Percentiles rank a stretch among this genome's conserved stretches.
phyloP scores from a whole-genome alignment of 169 alveolate genomes.

The Cardiosporidium cionae region DNA sequence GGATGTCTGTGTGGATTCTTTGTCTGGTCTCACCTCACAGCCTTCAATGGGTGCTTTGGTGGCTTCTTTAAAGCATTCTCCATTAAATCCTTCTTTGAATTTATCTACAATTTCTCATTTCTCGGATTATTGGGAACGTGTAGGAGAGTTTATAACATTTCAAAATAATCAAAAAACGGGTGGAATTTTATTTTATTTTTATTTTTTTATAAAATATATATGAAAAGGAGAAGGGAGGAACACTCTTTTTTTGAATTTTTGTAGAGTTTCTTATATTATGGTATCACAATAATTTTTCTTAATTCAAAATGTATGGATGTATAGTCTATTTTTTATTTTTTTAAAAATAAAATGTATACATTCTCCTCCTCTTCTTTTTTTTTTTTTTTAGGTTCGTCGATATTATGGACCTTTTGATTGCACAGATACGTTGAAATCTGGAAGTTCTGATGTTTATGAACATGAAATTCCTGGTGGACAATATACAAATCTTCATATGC shows the following conservation, averaged over 20 bases:
- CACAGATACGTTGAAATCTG: constrained; percentile 15
- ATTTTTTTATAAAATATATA: neutral
- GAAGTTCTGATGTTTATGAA: constrained; percentile 6
- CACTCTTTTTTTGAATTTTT: neutral
- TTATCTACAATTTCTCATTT: neutral
- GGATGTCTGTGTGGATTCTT: constrained; percentile 1
- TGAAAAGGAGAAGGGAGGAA: neutral
- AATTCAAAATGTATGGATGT: neutral
- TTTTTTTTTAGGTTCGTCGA: neutral
- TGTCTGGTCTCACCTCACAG: constrained; percentile 17
- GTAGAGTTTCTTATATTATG: neutral
- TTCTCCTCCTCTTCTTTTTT: neutral
- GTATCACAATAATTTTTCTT: too few relatives aligned
- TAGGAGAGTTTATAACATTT: neutral
- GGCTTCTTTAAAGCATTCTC: neutral
- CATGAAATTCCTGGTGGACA: constrained; percentile 23
- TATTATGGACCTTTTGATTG: constrained; percentile 15
- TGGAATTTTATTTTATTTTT: too few relatives aligned
- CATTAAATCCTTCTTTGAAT: neutral
- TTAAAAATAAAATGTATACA: neutral
- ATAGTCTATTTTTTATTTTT: neutral
- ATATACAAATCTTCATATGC: constrained; percentile 15
- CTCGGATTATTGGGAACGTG: constrained; percentile 9
- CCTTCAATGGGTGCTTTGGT: constrained; percentile 23
- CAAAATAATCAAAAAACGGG: too few relatives aligned